phyloP scores from a whole-genome alignment of 2,329 filamentous ascomycete genomes.

The Fonsecaea pugnacius region DNA sequence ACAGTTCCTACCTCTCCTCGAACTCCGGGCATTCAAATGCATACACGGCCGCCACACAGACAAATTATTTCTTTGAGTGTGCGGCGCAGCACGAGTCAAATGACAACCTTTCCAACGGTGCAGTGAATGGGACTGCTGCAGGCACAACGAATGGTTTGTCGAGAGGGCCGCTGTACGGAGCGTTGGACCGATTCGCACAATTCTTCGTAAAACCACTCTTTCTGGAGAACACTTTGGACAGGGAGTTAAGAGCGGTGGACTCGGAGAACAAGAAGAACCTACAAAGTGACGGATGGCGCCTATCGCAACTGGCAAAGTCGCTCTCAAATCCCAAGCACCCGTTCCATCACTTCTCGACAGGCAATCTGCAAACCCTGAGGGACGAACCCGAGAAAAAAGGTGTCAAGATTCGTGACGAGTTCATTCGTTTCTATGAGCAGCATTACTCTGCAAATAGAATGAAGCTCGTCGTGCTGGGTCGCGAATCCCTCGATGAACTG shows the following conservation, averaged over 20 bases:
- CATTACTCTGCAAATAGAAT: constrained; percentile 93
- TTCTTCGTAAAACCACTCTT: constrained; percentile 92
- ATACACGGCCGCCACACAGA: constrained; percentile 89
- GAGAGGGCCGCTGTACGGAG: constrained; percentile 70
- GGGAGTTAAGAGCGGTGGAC: constrained; percentile 85
- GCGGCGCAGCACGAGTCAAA: constrained; percentile 69
- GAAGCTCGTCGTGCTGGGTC: constrained; percentile 85
- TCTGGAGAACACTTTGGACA: constrained; percentile 79
- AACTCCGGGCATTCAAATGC: constrained; percentile 94
- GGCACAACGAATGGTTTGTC: constrained; percentile 26
- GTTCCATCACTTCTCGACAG: constrained; percentile 89
- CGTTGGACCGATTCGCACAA: constrained; percentile 87
- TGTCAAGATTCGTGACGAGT: constrained; percentile 84
- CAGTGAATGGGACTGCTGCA: constrained; percentile 30
- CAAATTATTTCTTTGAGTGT: constrained; percentile 97
- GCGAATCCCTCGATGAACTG: constrained; percentile 78
- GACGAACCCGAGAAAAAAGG: constrained; percentile 77
- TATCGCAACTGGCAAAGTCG: constrained; percentile 85
- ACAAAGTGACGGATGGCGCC: constrained; percentile 84
- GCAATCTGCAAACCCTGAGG: constrained; percentile 83
- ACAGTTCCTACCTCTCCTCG: constrained; percentile 87
- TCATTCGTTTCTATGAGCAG: constrained; percentile 86
- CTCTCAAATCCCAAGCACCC: constrained; percentile 87
- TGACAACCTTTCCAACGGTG: constrained; percentile 25
- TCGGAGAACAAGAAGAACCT: constrained; percentile 98